phyloP scores from a whole-genome alignment of 805 yeast species.

The Hanseniaspora lindneri region DNA sequence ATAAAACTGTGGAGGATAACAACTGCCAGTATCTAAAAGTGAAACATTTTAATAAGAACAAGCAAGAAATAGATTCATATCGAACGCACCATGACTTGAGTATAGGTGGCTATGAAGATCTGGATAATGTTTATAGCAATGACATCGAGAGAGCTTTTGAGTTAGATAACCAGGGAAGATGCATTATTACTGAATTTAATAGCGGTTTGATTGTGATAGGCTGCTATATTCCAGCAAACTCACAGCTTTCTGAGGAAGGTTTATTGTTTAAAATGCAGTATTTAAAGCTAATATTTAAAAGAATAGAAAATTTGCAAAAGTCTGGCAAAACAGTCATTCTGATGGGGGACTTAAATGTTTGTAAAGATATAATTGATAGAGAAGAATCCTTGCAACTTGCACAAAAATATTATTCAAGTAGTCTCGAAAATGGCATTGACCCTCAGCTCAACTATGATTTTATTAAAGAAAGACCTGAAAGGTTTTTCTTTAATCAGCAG shows the following conservation, averaged over 20 bases:
- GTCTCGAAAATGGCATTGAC: conserved; percentile 20
- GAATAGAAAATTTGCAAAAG: conserved; percentile 45
- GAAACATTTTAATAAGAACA: neutral
- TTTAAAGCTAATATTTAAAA: conserved; percentile 43
- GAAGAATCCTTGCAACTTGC: conserved; percentile 46
- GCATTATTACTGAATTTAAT: conserved; percentile 61
- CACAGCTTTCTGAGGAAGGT: conserved; percentile 56
- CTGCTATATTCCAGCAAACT: conserved; percentile 86
- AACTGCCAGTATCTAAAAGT: conserved; percentile 17
- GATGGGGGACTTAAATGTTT: conserved; percentile 81
- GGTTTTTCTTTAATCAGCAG: conserved; percentile 39
- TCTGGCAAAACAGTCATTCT: conserved; percentile 59
- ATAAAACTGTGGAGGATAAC: conserved; percentile 10
- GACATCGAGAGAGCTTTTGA: conserved; percentile 32
- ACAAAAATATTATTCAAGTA: conserved; percentile 12
- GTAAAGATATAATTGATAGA: conserved; percentile 68
- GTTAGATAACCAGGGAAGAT: conserved; percentile 77
- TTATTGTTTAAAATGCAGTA: conserved; percentile 48
- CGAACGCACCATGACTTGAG: conserved; percentile 23
- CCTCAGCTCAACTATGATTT: conserved; percentile 30
- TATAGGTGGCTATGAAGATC: conserved; percentile 63
- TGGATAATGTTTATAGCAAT: conserved; percentile 26
- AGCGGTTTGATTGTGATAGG: conserved; percentile 49
- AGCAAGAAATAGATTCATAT: conserved; percentile 17
- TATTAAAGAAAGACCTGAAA: conserved; percentile 30